phyloP scores from a whole-genome alignment of 768 basidiomycete genomes.

The Pisolithus orientalis region DNA sequence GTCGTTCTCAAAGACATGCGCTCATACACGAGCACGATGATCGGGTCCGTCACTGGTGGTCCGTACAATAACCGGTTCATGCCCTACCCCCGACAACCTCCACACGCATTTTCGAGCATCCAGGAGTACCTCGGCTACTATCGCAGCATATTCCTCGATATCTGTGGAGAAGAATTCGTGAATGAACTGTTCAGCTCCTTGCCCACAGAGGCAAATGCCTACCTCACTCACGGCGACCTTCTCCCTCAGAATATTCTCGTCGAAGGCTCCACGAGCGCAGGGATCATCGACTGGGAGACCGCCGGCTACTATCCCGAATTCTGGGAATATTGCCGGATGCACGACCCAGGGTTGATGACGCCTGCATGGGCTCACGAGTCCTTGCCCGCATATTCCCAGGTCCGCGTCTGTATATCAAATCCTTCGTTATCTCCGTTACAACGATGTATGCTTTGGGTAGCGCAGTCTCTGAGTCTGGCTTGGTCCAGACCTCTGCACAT shows the following conservation, averaged over 20 bases:
- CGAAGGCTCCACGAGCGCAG: slow-evolving; percentile 23
- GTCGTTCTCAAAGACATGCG: slow-evolving; percentile 13
- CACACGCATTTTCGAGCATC: slow-evolving; percentile 11
- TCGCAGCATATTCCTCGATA: slow-evolving; percentile 13
- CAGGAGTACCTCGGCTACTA: slow-evolving; percentile 16
- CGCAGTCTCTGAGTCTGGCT: neutral
- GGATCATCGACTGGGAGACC: slow-evolving; percentile 33
- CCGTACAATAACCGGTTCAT: slow-evolving; percentile 18
- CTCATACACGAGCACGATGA: slow-evolving; percentile 4
- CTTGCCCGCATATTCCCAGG: slow-evolving; percentile 16
- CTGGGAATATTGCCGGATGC: slow-evolving; percentile 25
- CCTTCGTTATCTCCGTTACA: neutral
- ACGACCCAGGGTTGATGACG: slow-evolving; percentile 15
- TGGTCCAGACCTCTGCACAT: no score
- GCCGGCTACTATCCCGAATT: slow-evolving; percentile 32
- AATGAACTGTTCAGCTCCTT: neutral
- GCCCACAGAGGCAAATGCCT: slow-evolving; percentile 1
- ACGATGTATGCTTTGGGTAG: neutral
- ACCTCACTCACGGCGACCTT: slow-evolving; percentile 38
- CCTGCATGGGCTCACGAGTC: slow-evolving; percentile 4
- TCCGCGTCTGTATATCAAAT: slow-evolving; percentile 1
- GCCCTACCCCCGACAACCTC: slow-evolving; percentile 5
- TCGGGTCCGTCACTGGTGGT: slow-evolving; percentile 17
- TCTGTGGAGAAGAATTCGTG: slow-evolving; percentile 5
- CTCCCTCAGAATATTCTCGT: slow-evolving; percentile 39